A percentile compares a stretch with the other conserved stretches of the same genome.
These are phyloP conservation scores for Letharia columbiana DNA, from an alignment of 495 filamentous ascomycete genomes.

Conservation along the genomic window DNA sequence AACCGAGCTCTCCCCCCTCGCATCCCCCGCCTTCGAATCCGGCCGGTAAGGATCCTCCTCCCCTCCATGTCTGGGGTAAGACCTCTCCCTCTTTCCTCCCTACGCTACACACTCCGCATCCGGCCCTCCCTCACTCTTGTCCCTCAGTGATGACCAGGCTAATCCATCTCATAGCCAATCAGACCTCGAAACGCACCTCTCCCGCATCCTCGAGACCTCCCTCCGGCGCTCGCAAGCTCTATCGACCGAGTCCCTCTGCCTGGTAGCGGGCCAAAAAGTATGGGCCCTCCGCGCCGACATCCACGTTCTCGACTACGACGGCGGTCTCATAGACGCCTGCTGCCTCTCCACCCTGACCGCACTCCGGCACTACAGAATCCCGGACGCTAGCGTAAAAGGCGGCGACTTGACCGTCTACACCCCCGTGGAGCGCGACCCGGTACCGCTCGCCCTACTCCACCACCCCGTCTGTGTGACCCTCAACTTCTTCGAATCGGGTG, in stretches of 20 bases:
- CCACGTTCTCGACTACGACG: slow-evolving; percentile 82
- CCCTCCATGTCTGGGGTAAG: slow-evolving; percentile 14
- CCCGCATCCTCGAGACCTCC: slow-evolving; percentile 82
- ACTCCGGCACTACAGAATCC: slow-evolving; percentile 79
- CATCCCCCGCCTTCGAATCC: slow-evolving; percentile 81
- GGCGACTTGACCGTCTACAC: slow-evolving; percentile 74
- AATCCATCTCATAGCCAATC: slow-evolving; percentile 44
- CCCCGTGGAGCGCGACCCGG: slow-evolving; percentile 76
- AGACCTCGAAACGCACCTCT: slow-evolving; percentile 72
- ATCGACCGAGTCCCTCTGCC: slow-evolving; percentile 90
- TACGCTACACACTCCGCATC: not conserved
- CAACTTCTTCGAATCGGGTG: slow-evolving; percentile 55
- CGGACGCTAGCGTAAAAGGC: slow-evolving; percentile 75
- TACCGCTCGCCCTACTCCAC: slow-evolving; percentile 81
- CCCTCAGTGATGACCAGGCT: slow-evolving; percentile 3
- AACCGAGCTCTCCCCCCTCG: slow-evolving; percentile 86
- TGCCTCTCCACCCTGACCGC: slow-evolving; percentile 83
- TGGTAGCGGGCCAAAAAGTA: slow-evolving; percentile 79
- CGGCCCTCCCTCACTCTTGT: slow-evolving; percentile 6
- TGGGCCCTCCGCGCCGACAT: slow-evolving; percentile 85
- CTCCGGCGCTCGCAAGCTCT: slow-evolving; percentile 85
- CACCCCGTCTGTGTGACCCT: slow-evolving; percentile 82
- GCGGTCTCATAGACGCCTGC: slow-evolving; percentile 73
- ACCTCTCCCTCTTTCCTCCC: not conserved
- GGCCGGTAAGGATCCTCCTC: slow-evolving; percentile 49